Conservation (phyloP, 2,329 filamentous ascomycete genomes). For the Emergomyces orientalis region DNA sequence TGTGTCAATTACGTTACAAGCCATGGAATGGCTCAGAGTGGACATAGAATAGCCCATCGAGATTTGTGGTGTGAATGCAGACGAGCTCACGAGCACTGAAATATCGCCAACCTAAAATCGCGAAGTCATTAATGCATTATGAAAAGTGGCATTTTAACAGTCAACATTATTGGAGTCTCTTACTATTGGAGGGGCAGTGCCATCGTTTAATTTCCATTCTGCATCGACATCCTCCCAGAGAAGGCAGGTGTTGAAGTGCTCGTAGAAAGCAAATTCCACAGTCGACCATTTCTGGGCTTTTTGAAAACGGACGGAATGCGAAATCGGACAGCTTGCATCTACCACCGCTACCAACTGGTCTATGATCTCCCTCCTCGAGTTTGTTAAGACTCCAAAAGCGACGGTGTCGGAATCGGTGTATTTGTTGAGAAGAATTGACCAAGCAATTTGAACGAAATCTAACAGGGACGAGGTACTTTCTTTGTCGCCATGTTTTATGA, state of each 20-base stretch:
- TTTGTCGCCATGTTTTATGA: not conserved
- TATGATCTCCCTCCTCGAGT: not conserved
- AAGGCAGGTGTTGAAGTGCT: not conserved
- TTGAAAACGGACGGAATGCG: not conserved
- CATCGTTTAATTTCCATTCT: not conserved
- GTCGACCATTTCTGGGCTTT: not conserved
- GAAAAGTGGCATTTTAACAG: not conserved
- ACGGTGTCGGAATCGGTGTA: conserved; percentile 30
- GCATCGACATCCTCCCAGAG: not conserved
- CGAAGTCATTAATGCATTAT: not conserved
- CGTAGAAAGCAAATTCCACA: not conserved
- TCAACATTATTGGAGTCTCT: not conserved
- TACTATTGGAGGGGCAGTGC: not conserved
- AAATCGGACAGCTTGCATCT: not conserved
- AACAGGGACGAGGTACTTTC: not conserved
- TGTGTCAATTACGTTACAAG: not conserved
- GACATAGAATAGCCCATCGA: not conserved
- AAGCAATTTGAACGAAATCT: conserved; percentile 21
- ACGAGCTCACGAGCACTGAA: not conserved
- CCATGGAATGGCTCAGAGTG: not conserved
- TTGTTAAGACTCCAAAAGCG: conserved; percentile 25
- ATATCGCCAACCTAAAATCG: not conserved
- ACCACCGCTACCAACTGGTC: not conserved
- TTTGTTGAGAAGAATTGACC: conserved; percentile 26
- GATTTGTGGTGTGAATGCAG: not conserved